A percentile compares a stretch with the other conserved stretches of the same genome.
These are phyloP conservation scores for Ostreobium quekettii DNA, from an alignment of 139 green algal species.

Conservation along the genomic window DNA sequence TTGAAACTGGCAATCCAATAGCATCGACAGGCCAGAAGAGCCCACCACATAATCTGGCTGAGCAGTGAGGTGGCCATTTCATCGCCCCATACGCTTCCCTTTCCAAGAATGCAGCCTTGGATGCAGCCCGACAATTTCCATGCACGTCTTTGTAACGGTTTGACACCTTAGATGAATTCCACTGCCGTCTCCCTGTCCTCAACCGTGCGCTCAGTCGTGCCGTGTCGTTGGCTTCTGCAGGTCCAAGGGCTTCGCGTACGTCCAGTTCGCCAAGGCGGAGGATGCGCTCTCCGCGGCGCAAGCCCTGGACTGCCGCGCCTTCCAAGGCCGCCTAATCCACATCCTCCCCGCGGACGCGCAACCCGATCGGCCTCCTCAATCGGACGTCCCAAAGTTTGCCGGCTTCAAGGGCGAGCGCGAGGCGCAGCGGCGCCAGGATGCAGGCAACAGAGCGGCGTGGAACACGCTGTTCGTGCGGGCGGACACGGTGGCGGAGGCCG, in stretches of 20 bases:
- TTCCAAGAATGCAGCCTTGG: background rate
- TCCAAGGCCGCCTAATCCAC: conserved; percentile 88
- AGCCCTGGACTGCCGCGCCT: conserved; percentile 63
- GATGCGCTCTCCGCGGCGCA: conserved; percentile 50
- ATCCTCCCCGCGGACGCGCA: conserved; percentile 50
- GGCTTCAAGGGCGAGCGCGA: conserved; percentile 54
- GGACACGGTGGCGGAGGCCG: conserved; percentile 87
- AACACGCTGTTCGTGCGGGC: conserved; percentile 95
- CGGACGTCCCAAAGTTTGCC: background rate
- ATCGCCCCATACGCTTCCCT: background rate
- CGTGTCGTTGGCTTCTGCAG: conserved; percentile 6
- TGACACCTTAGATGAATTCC: conserved; percentile 24
- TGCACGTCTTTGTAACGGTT: background rate
- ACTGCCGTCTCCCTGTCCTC: background rate
- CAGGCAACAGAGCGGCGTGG: conserved; percentile 74
- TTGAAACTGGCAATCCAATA: too few species aligned
- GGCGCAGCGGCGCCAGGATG: conserved; percentile 58
- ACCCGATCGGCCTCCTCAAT: too few species aligned
- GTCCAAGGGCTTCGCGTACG: conserved; percentile 83
- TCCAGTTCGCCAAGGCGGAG: conserved; percentile 66
- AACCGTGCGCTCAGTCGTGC: background rate
- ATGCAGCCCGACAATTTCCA: too few species aligned
- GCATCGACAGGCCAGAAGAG: too few species aligned
- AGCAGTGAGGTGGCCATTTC: conserved; percentile 5
- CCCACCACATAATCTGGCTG: background rate